These are phyloP conservation scores for Boechera retrofracta DNA, from an alignment of 345 rosid genomes.

Conservation along the genomic window DNA sequence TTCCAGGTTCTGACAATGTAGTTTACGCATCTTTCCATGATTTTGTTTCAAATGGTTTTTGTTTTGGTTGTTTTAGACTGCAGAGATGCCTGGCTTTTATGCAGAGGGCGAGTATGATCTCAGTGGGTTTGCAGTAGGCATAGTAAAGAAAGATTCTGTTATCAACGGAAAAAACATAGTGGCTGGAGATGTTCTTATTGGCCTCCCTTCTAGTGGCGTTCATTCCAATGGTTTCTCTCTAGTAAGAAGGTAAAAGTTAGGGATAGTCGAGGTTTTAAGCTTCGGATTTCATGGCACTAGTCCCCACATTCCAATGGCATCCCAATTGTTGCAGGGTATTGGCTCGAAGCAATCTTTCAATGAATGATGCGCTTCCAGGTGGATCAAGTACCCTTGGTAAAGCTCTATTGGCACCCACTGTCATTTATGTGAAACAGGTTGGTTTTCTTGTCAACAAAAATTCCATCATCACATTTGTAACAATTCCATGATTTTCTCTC, in stretches of 20 bases:
- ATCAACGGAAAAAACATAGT: constrained; percentile 84
- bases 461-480: neutral
- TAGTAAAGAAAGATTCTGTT: constrained; percentile 74
- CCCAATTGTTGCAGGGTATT: constrained; percentile 60
- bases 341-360: constrained; percentile 65
- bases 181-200: constrained; percentile 81
- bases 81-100: constrained; percentile 96
- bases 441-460: neutral
- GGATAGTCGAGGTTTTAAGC: neutral
- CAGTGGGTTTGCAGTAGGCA: constrained; percentile 94
- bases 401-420: constrained; percentile 95
- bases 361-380: constrained; percentile 75
- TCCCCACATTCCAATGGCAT: neutral
- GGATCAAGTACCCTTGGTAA: constrained; percentile 66
- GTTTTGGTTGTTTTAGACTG: constrained; percentile 60
- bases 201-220: constrained; percentile 91
- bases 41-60: neutral
- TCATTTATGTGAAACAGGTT: constrained; percentile 91
- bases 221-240: constrained; percentile 98
- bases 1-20: constrained; percentile 17
- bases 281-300: neutral
- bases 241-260: constrained; percentile 65
- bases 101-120: constrained; percentile 86
- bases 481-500: neutral
- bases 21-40: neutral